phyloP scores from a whole-genome alignment of 2,329 filamentous ascomycete genomes.

The Stemphylium vesicarium region DNA sequence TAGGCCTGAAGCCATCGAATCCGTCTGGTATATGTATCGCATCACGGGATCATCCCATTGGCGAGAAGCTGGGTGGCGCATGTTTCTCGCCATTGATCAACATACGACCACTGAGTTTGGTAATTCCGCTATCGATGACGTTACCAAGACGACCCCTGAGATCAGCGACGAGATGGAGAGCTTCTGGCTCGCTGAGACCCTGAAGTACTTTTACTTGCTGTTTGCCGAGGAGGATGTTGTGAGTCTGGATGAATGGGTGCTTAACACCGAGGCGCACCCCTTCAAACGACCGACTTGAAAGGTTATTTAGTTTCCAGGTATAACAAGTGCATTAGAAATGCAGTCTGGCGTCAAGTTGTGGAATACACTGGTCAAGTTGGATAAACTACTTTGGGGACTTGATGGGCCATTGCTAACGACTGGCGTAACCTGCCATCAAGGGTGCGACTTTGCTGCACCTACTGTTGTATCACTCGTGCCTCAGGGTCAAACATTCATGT shows the following conservation, averaged over 20 bases:
- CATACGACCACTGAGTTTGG: constrained; percentile 68
- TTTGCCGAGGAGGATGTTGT: constrained; percentile 66
- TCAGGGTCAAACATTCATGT: too few relatives aligned
- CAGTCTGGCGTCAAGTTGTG: too few relatives aligned
- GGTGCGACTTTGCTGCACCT: too few relatives aligned
- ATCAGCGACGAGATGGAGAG: constrained; percentile 72
- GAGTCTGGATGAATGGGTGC: constrained; percentile 70
- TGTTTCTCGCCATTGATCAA: constrained; percentile 70
- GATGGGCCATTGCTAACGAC: too few relatives aligned
- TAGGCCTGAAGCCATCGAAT: constrained; percentile 78
- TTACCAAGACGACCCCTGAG: constrained; percentile 58
- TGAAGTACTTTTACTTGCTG: constrained; percentile 71
- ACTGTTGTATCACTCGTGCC: too few relatives aligned
- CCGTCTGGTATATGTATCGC: constrained; percentile 78
- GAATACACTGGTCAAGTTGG: too few relatives aligned
- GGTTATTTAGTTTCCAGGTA: background rate
- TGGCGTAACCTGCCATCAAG: too few relatives aligned
- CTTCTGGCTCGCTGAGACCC: constrained; percentile 74
- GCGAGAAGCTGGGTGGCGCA: constrained; percentile 74
- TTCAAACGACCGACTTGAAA: constrained; percentile 39
- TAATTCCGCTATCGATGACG: constrained; percentile 70
- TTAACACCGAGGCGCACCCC: constrained; percentile 58
- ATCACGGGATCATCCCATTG: constrained; percentile 71
- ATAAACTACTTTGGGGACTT: too few relatives aligned
- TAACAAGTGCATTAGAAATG: too few relatives aligned